These are phyloP conservation scores for Artemisia annua DNA, from an alignment of 129 eudicot genomes.

Conservation along the genomic window DNA sequence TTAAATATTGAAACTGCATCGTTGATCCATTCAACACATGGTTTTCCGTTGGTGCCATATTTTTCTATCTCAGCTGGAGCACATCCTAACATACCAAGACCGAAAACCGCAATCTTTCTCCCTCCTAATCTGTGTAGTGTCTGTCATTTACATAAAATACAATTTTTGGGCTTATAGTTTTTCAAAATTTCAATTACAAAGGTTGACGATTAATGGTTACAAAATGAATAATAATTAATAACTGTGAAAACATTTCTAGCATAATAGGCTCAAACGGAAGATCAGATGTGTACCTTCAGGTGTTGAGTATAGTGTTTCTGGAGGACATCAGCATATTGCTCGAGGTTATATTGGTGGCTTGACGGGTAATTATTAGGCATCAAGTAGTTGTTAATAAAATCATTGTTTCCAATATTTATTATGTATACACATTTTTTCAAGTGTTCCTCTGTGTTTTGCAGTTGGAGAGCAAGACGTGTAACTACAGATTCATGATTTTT, in stretches of 20 bases:
- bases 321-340: slow-evolving; percentile 42
- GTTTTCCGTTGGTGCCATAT: slow-evolving; percentile 22
- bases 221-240: not conserved
- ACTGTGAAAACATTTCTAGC: slow-evolving; percentile 1
- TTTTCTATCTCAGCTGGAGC: slow-evolving; percentile 29
- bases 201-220: not conserved
- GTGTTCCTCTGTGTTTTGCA: slow-evolving; percentile 35
- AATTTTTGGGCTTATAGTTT: not conserved
- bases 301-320: slow-evolving; percentile 33
- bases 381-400: slow-evolving; percentile 50
- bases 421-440: slow-evolving; percentile 44
- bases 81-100: slow-evolving; percentile 43
- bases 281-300: slow-evolving; percentile 26
- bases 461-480: slow-evolving; percentile 14
- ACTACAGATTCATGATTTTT: slow-evolving; percentile 31
- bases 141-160: slow-evolving; percentile 24
- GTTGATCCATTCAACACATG: slow-evolving; percentile 37
- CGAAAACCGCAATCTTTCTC: slow-evolving; percentile 42
- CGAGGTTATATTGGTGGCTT: slow-evolving; percentile 22
- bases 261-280: not conserved
- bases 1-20: slow-evolving; percentile 30
- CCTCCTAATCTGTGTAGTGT: slow-evolving; percentile 37
- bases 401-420: slow-evolving; percentile 53
- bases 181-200: not conserved
- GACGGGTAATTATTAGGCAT: slow-evolving; percentile 36